A percentile compares a stretch with the other conserved stretches of the same genome.
Conservation (phyloP, 495 filamentous ascomycete genomes). For the Podospora didyma region DNA sequence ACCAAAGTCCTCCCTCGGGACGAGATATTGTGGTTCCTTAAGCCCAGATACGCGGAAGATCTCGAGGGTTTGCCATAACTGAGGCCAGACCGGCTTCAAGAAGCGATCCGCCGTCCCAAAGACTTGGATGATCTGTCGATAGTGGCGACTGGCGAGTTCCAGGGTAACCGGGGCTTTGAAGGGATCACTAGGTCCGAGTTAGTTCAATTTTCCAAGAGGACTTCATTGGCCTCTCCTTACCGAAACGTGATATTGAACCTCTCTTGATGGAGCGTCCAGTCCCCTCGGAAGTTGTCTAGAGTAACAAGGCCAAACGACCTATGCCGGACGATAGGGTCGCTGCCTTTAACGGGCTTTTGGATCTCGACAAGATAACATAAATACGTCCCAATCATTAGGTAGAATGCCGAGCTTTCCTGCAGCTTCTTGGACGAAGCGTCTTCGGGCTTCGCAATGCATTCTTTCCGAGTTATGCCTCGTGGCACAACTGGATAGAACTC, state of each 20-base stretch:
- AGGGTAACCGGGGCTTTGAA: constrained; percentile 63
- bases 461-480: constrained; percentile 52
- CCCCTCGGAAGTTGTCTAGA: constrained; percentile 46
- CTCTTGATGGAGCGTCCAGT: constrained; percentile 61
- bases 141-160: constrained; percentile 74
- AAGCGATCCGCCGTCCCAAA: constrained; percentile 70
- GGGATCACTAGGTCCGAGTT: constrained; percentile 25
- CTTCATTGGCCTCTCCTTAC: constrained; percentile 33
- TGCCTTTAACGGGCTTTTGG: constrained; percentile 41
- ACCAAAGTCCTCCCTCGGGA: constrained; percentile 68
- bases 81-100: constrained; percentile 80
- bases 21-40: constrained; percentile 44
- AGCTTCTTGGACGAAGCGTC: constrained; percentile 49
- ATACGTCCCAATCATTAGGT: constrained; percentile 80
- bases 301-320: constrained; percentile 68
- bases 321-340: constrained; percentile 41
- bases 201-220: not conserved
- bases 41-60: constrained; percentile 61
- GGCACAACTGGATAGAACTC: constrained; percentile 83
- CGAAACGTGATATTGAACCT: constrained; percentile 82
- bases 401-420: constrained; percentile 77
- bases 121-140: constrained; percentile 70
- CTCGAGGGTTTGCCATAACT: constrained; percentile 61
- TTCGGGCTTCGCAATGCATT: constrained; percentile 42
- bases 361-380: constrained; percentile 74